phyloP scores from a whole-genome alignment of 2,329 filamentous ascomycete species.

The Fusarium sp. region DNA sequence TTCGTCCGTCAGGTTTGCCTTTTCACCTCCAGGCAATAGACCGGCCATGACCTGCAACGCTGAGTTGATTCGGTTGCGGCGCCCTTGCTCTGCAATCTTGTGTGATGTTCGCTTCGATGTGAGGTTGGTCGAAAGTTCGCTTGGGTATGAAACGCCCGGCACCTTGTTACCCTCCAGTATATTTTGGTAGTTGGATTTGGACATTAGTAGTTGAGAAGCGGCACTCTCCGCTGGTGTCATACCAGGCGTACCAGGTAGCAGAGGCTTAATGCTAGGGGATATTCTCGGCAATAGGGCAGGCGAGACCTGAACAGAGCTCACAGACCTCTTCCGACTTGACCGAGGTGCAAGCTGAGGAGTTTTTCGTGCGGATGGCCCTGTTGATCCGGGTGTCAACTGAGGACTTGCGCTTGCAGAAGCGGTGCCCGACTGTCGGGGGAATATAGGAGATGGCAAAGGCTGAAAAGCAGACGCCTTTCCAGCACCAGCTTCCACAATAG shows the following conservation, averaged over 20 bases:
- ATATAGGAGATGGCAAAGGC: constrained; percentile 61
- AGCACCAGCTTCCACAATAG: constrained; percentile 52
- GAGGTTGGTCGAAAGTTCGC: constrained; percentile 89
- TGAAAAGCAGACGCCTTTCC: constrained; percentile 65
- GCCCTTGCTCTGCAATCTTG: constrained; percentile 96
- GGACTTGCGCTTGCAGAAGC: constrained; percentile 74
- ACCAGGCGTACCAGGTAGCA: constrained; percentile 73
- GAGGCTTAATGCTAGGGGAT: constrained; percentile 92
- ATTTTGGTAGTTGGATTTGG: constrained; percentile 98
- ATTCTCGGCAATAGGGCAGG: constrained; percentile 90
- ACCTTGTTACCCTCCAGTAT: constrained; percentile 93
- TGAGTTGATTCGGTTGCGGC: constrained; percentile 93
- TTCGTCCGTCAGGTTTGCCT: constrained; percentile 55
- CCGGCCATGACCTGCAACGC: constrained; percentile 91
- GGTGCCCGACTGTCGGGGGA: constrained; percentile 54
- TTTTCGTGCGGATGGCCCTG: constrained; percentile 59
- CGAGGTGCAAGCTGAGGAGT: constrained; percentile 68
- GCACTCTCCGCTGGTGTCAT: constrained; percentile 67
- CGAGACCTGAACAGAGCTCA: constrained; percentile 80
- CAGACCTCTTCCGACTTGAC: constrained; percentile 76
- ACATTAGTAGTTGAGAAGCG: constrained; percentile 81
- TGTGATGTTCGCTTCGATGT: constrained; percentile 97
- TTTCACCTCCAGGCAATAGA: constrained; percentile 74
- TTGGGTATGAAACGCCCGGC: constrained; percentile 90
- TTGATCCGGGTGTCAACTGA: constrained; percentile 65